Percentiles rank a stretch among this genome's conserved stretches.
Evolutionary conservation across 2,329 filamentous ascomycete genomes (phyloP).

Genomic region (Microascus cirrosus): DNA sequence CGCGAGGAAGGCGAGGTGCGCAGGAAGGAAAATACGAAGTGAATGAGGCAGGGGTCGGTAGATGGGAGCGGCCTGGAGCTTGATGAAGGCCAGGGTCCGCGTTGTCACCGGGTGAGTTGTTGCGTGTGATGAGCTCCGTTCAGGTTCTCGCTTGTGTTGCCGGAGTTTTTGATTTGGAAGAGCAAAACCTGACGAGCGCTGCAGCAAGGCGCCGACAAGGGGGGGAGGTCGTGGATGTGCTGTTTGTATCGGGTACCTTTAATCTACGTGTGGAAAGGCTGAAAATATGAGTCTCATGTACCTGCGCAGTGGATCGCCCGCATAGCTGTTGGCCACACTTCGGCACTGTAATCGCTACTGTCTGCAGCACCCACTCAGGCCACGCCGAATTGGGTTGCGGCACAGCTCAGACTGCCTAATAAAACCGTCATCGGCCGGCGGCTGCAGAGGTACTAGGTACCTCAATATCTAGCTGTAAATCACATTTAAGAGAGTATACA

Average conservation of each 20-base stretch:
- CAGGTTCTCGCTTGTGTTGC: slow-evolving; percentile 1
- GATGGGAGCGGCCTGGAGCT: neutral
- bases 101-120: neutral
- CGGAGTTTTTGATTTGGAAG: neutral
- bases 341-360: neutral
- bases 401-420: neutral
- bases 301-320: neutral
- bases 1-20: neutral
- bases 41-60: neutral
- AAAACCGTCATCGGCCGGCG: neutral
- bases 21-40: neutral
- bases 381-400: neutral
- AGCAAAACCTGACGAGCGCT: slow-evolving; percentile 4
- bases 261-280: too few relatives aligned
- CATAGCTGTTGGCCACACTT: neutral
- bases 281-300: neutral
- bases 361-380: neutral
- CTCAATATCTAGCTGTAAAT: neutral
- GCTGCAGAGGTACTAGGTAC: neutral
- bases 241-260: neutral
- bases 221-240: neutral
- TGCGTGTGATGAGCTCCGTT: slow-evolving; percentile 4
- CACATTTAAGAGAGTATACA: neutral
- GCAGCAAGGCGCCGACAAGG: neutral
- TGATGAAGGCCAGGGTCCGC: neutral